Base-by-base conservation (phyloP, 495 filamentous ascomycete genomes). In the Aspergillus diversus region DNA sequence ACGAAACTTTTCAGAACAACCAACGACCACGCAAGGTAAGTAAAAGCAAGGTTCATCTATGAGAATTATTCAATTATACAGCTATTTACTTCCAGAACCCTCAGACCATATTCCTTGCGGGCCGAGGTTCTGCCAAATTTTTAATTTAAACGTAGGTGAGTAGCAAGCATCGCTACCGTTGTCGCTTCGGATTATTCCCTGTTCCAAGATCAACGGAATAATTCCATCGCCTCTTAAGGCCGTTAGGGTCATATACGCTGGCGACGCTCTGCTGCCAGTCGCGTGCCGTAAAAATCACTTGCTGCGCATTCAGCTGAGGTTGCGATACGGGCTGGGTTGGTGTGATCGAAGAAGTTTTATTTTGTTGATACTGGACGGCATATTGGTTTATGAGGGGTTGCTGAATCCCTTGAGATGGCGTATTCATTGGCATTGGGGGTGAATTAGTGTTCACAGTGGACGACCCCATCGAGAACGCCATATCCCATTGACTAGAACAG, bases 251-350 rank as follows among this genome's bases (percentile, higher is more conserved):
- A 75, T 90, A 97, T 2, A 94, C 91, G 69, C 87, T 92, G 13
- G 96, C 93, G 66, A 99, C 93, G 49, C 88, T 92, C 68, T 97
- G 91, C 74, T 97, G 93, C 95, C 95, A 99, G 86, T 97, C 96
- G 63, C 89, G 89, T 11, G 95, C 92, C 12, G 92, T 96, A 60
- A 99, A 91, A 65, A 96, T 89, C 15, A 87, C 82, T 7, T 81
- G 84, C 15, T 85, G 78, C 12, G 81, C 74, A 35, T 80, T 80
- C 60, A 87, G 86, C 51, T 86, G 80, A 31, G 82, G 80, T 32
- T 84, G 81, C 7, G 83, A 75, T 17, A 89, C 71, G 1, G 80
- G 75, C 39, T 87, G 87, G 33, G 71, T 57, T 34, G 70, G 67
- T 5, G 75, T 58, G 72, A 79, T 60, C 71, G 71, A 61, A 2